Base-by-base conservation (phyloP, 2,329 filamentous ascomycete genomes). In the Amphichorda felina region DNA sequence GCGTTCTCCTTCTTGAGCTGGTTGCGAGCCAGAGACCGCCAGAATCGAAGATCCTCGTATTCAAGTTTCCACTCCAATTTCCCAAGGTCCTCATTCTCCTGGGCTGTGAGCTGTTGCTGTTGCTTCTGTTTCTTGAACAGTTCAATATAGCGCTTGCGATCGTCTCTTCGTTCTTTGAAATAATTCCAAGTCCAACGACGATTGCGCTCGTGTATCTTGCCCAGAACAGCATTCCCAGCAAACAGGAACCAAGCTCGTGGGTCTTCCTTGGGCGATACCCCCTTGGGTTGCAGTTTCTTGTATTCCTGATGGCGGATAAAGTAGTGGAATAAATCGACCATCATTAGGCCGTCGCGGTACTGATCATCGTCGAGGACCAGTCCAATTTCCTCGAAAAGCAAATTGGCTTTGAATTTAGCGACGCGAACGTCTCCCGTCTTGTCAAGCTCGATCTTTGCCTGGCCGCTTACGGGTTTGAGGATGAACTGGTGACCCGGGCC, bases 261-360 rank as follows among this genome's bases (percentile, higher is more conserved):
- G 47, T 96, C 85, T 55, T 96, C 85, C 51, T 87, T 94, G 0
- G 86, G 83, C 0, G 73, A 72, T 39, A 79, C 72, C 1, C 69
- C 79, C 51, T 93, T 91, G 4, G 91, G 91, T 48, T 94, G 86
- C 39, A 87, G 68, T 48, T 82, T 89, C 54, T 93, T 93, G 64
- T 96, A 95, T 55, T 99, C 89, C 55, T 96, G 91, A 45, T 98
- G 91, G 22, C 89, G 80, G 47, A 95, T 83, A 56, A 96, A 98
- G 60, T 94, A 96, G 57, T 98, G 91, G 64, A 99, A 98, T 3
- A 96, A 68, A 53, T 99, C 91, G 2, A 96, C 83, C 66, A 99
- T 83, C 91, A 98, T 98, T 39, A 99, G 63, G 5, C 82, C 86
- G 60, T 99, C 91, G 21, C 93, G 82, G 53, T 99, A 99, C 55